Conservation (phyloP, 768 basidiomycete species). For the Termitomyces sp. region DNA sequence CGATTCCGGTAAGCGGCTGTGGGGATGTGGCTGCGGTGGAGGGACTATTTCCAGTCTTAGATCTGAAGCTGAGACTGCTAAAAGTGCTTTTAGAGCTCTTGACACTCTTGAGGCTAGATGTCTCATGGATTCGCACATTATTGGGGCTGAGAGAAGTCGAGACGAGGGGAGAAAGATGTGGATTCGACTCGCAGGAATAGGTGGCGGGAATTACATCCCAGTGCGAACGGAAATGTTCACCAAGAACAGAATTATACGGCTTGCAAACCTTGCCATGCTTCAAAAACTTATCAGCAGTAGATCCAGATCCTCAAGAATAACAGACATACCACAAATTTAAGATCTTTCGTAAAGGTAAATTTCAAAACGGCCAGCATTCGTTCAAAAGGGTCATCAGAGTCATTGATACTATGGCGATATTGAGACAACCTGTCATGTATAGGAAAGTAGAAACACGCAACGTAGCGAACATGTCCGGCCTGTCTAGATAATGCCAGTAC, state of each 20-base stretch:
- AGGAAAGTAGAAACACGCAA: conserved; percentile 35
- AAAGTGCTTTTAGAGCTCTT: conserved; percentile 56
- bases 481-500: conserved; percentile 92
- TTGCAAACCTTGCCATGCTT: conserved; percentile 93
- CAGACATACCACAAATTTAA: conserved; percentile 78
- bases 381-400: conserved; percentile 87
- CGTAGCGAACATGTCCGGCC: conserved; percentile 90
- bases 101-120: conserved; percentile 52
- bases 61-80: conserved; percentile 51
- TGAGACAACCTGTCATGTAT: conserved; percentile 2
- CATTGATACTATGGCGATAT: conserved; percentile 65
- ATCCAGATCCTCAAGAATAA: conserved; percentile 1
- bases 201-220: conserved; percentile 73
- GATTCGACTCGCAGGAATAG: conserved; percentile 41
- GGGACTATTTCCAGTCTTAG: conserved; percentile 45
- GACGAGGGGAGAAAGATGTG: conserved; percentile 39
- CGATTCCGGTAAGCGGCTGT: conserved; percentile 31
- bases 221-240: conserved; percentile 85
- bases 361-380: conserved; percentile 91
- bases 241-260: conserved; percentile 84
- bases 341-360: conserved; percentile 88
- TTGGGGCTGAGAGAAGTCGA: conserved; percentile 25
- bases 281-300: neutral
- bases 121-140: conserved; percentile 32
- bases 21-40: conserved; percentile 55